phyloP scores from a whole-genome alignment of 768 basidiomycete genomes.

The Tricholomella constricta region DNA sequence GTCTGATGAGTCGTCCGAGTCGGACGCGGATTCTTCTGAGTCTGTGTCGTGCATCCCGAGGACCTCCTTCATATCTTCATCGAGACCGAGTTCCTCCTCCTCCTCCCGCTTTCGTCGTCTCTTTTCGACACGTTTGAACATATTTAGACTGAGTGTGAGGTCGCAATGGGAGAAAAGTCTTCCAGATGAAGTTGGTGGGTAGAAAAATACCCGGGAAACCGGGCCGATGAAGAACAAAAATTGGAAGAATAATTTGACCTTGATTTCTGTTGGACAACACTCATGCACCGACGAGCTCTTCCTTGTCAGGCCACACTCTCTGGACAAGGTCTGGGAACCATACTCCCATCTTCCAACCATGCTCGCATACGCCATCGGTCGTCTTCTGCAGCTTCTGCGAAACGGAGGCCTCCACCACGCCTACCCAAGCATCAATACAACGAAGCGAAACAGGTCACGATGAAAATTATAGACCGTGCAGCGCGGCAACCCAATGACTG shows the following conservation, averaged over 20 bases:
- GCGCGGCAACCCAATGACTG: conserved; percentile 34
- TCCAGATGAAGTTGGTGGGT: background rate
- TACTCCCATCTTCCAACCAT: background rate
- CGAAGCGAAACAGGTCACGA: conserved; percentile 21
- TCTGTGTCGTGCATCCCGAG: conserved; percentile 74
- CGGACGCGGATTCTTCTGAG: conserved; percentile 69
- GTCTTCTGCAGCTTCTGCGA: background rate
- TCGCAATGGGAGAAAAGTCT: background rate
- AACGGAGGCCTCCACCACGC: background rate
- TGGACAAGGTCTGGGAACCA: background rate
- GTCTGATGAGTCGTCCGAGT: conserved; percentile 42
- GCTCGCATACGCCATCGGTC: background rate
- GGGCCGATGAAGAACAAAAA: conserved; percentile 20
- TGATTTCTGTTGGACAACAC: background rate
- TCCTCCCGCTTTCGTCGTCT: conserved; percentile 59
- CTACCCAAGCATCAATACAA: conserved; percentile 11
- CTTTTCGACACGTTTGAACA: conserved; percentile 83
- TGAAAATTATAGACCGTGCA: conserved; percentile 36
- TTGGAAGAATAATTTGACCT: background rate
- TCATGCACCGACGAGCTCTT: conserved; percentile 13
- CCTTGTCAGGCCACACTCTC: conserved; percentile 5
- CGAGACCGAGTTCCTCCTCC: conserved; percentile 62
- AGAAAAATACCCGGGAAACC: conserved; percentile 11
- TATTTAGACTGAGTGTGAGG: conserved; percentile 23
- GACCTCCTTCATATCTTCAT: conserved; percentile 53